Conservation (phyloP, 257 asterid genomes). For the Fraxinus pennsylvanica region DNA sequence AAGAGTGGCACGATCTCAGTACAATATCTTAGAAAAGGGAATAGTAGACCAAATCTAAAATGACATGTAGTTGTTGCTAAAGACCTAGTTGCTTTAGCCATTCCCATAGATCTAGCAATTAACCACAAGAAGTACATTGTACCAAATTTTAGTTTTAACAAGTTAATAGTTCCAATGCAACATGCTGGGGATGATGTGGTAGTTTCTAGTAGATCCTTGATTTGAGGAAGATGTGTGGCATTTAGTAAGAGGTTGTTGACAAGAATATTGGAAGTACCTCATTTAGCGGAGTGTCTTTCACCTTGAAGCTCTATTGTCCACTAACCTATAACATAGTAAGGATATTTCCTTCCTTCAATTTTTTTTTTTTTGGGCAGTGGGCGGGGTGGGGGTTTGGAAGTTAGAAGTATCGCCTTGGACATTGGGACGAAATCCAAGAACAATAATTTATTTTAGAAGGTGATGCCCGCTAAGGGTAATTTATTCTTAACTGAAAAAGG, state of each 20-base stretch:
- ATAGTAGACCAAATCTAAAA: no score
- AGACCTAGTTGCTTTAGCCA: not conserved
- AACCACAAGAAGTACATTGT: not conserved
- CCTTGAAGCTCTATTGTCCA: not conserved
- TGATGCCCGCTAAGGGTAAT: not conserved
- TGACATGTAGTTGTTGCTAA: not conserved
- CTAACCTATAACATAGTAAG: not conserved
- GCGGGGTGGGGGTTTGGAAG: not conserved
- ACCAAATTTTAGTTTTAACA: not conserved
- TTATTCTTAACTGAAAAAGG: not conserved
- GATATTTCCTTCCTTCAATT: no score
- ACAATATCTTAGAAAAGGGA: no score
- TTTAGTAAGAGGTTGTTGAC: no score
- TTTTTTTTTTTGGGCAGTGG: no score
- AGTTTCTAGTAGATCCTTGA: not conserved
- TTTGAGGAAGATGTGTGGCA: not conserved
- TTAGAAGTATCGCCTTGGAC: not conserved
- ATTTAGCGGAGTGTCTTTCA: not conserved
- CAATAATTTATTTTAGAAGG: not conserved
- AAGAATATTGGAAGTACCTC: not conserved
- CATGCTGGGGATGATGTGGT: not conserved
- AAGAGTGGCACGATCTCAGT: no score
- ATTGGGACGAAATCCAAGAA: not conserved
- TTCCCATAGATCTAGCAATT: not conserved
- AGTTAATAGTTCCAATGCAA: not conserved